Base-by-base conservation (phyloP, 148 eudicot species). In the Diospyros kaki region DNA sequence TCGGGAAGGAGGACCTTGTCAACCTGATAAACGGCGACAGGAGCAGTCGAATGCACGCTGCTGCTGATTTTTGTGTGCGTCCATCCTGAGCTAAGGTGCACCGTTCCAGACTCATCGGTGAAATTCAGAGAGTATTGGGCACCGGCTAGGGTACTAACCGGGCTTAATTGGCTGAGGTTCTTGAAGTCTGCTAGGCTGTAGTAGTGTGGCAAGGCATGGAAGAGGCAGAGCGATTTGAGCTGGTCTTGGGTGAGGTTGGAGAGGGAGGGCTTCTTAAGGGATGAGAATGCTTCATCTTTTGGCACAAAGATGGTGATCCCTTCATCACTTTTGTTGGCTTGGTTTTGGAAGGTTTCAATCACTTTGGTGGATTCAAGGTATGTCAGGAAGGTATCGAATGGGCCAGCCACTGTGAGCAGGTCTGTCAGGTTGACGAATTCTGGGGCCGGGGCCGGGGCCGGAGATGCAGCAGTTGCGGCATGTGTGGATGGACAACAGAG, bases 251-350 rank as follows among this genome's bases (percentile, higher is more conserved):
- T 94, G 55, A 94, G 96, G 72, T 94, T 94, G 3, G 87, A n/a
- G 28, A 94, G 86, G 0, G 91, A 86, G 28, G 95, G 89, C 11
- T 82, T 89, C 60, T 86, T 92, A 17, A 86, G 86, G 8, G 93
- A 76, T 1, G 92, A 59, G 62, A 94, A 94, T 18, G 98, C 86
- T 1, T 66, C 17, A 42, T 94, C 90, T 63, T 81, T 90, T 1
- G 98, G 98, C 7, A 84, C 94, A 68, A 94, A 94, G 9, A 94
- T 63, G 74, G 97, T 94, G 11, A 94, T 63, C 6, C 98, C 98
- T 86, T 90, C 88, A 0, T 83, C 96, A 2, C 96, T 89, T 82
- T 85, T 76, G 83, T 94, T 94, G 54, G 98, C 98, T 81, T 89
- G 96, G 87, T 79, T 83, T 82, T 94, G 96, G 44, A 92, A 80